Evolutionary conservation across 306 rosid species (phyloP), one percentile per base, ranked within the genome.

Genomic region (Geum urbanum): DNA sequence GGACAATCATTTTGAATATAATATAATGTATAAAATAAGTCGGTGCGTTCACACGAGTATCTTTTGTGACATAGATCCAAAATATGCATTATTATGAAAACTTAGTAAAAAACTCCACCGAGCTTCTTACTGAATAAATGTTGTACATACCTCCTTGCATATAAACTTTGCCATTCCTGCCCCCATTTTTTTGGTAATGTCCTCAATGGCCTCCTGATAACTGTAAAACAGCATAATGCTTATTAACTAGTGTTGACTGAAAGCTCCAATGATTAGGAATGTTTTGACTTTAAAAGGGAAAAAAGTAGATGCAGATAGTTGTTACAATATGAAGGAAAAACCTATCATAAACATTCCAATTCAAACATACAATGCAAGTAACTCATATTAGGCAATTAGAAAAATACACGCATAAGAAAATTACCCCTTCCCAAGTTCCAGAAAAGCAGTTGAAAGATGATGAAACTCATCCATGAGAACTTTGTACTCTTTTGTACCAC

Each of bases 121-220:
- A 51, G 24, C 11, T 20, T 47, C 39, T 56, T 67, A 60, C 45
- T 63, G 43, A 64, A 66, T 72, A 63, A 53, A 37, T 56, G 78
- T 37, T 66, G 52, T 66, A 74, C 89, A 63, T 67, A 95, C 99
- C 99, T 91, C 99, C 83, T 89, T 82, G 89, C 96, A 86, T 72
- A 95, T 95, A 77, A 91, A 95, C 74, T 95, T 89, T 69, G 97
- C 97, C 99, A 95, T 95, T 81, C 99, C 99, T 49, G 85, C 97
- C 60, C 97, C 99, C 97, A 95, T 95, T 80, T 95, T 86, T 66
- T 80, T 72, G 69, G 99, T 95, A 72, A 95, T 86, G 72, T 91
- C 91, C 78, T 91, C 97, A 71, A 95, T 95, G 37, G 95, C 99
- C 72, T 84, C 96, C 79, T 95, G 96, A 60, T 91, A 95, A 84